phyloP scores from a whole-genome alignment of 768 basidiomycete species.

The Trametes sanguinea region DNA sequence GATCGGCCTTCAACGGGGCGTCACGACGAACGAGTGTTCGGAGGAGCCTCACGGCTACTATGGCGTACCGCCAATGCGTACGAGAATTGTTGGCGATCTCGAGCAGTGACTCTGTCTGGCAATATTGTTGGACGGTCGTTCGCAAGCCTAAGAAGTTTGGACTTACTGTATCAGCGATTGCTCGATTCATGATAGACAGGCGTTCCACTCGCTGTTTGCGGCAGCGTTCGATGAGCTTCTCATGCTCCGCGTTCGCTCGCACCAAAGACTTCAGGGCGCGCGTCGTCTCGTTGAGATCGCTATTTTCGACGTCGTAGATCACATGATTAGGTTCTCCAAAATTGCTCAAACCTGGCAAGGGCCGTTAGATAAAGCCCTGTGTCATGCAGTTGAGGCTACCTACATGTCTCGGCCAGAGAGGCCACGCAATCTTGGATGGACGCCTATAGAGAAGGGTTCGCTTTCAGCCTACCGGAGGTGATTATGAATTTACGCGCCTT shows the following conservation, averaged over 20 bases:
- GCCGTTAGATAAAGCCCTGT: background rate
- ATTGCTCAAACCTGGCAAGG: slow-evolving; percentile 51
- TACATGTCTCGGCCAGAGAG: slow-evolving; percentile 64
- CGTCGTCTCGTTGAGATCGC: slow-evolving; percentile 42
- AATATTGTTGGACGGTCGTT: slow-evolving; percentile 9
- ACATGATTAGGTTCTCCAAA: slow-evolving; percentile 65
- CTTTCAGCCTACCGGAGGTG: background rate
- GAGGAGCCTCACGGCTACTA: slow-evolving; percentile 67
- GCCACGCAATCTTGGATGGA: slow-evolving; percentile 76
- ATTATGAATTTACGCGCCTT: slow-evolving; percentile 48
- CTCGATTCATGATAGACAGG: slow-evolving; percentile 42
- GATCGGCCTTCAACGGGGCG: slow-evolving; percentile 46
- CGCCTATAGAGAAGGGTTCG: slow-evolving; percentile 43
- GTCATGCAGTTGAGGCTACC: slow-evolving; percentile 19
- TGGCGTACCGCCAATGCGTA: slow-evolving; percentile 82
- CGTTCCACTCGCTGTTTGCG: slow-evolving; percentile 49
- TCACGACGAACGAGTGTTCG: slow-evolving; percentile 72
- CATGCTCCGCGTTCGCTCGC: slow-evolving; percentile 33
- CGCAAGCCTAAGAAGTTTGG: background rate
- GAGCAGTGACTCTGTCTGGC: slow-evolving; percentile 47
- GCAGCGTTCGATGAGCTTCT: slow-evolving; percentile 43
- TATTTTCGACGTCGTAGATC: slow-evolving; percentile 53
- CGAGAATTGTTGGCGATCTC: slow-evolving; percentile 57
- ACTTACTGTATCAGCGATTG: slow-evolving; percentile 48
- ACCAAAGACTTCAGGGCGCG: slow-evolving; percentile 42